Base-by-base conservation (phyloP, 2,329 filamentous ascomycete genomes). In the Teratosphaeria viscida region DNA sequence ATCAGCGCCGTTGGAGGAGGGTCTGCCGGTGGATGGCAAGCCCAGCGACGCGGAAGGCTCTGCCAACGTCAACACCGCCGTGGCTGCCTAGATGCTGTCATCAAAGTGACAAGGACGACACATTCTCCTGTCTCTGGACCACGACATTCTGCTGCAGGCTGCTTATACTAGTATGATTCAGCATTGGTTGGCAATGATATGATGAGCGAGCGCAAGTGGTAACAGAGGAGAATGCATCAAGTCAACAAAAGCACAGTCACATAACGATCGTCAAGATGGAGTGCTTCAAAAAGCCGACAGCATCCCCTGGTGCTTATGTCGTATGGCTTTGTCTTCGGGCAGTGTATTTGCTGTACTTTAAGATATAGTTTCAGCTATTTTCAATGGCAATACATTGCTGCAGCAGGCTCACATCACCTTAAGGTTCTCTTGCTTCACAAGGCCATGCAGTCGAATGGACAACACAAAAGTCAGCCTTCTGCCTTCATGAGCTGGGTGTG, bases 1-100 rank as follows among this genome's bases (percentile, higher is more conserved):
- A 60, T 79, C 78, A 65, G 78, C 74, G 61, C 66, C 71, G 59
- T 78, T 81, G 58, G 75, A 78, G 70, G 72, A 74, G 43, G 64
- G 60, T 26, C 65, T 65, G 56, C 69, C 71, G 59, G 65, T 65
- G 55, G 70, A 65, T 26, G 70, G 67, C 37, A 53, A 67, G 61
- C 70, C 71, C 52, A 70, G 67, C 52, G 73, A 70, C 37, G 71
- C 70, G 52, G 73, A 74, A 63, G 70, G 68, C 55, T 69, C 70
- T 56, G 70, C 67, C 63, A 68, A 68, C 61, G 65, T 67, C 60
- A 67, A 65, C 60, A 66, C 66, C 59, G 62, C 66, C 52, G 68
- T 66, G 55, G 66, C 68, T 53, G 60, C 62, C 58, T 63, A 59
- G 58, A 23, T 23, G 43, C 43, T 49, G 43, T 23, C 43, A 49